Evolutionary conservation across 331 rosid species (phyloP).

Genomic region (Quercus phellos): DNA sequence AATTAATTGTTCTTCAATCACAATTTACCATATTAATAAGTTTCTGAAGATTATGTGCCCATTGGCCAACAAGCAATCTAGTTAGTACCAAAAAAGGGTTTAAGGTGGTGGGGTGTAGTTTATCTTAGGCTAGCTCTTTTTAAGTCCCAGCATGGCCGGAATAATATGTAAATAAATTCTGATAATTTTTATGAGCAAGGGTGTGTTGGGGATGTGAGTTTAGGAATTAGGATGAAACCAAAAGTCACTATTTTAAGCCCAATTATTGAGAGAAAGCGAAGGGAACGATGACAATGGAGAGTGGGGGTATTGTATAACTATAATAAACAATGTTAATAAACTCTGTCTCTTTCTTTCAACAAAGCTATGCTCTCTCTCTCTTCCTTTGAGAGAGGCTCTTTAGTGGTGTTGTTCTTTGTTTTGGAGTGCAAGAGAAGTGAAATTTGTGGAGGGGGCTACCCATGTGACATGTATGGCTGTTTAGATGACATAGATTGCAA

Average conservation of each 20-base stretch:
- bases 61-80: conserved; percentile 13
- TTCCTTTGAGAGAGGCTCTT: not conserved
- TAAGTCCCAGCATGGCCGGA: too few species aligned
- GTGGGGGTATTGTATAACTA: not conserved
- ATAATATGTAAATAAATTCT: too few species aligned
- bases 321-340: not conserved
- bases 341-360: not conserved
- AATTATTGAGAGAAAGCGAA: not conserved
- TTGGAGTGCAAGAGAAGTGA: conserved; percentile 45
- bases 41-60: conserved; percentile 1
- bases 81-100: not conserved
- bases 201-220: not conserved
- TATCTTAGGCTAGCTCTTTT: not conserved
- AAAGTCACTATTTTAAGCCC: not conserved
- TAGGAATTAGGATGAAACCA: not conserved
- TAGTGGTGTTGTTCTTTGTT: conserved; percentile 20
- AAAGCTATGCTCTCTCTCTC: too few species aligned
- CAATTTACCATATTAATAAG: too few species aligned
- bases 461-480: conserved; percentile 67
- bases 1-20: too few species aligned
- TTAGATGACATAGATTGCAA: conserved; percentile 50
- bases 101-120: conserved; percentile 12
- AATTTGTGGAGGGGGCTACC: conserved; percentile 35
- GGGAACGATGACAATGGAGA: not conserved
- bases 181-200: too few species aligned